Conservation (phyloP, 352 stramenopile species). For the Globisporangium paddicum region DNA sequence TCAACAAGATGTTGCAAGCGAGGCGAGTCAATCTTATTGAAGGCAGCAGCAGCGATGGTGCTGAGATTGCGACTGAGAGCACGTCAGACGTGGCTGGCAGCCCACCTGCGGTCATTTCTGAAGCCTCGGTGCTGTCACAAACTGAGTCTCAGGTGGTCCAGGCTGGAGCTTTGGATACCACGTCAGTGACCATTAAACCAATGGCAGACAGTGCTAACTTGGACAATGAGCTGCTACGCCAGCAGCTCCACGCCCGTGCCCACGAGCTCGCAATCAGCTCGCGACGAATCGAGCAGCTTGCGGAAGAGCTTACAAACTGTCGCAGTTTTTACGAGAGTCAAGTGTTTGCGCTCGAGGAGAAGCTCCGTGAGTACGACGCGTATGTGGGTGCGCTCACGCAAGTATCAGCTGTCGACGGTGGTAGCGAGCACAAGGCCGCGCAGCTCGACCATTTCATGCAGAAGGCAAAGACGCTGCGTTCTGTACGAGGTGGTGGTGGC, state of each 20-base stretch:
- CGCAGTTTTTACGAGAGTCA: conserved; percentile 55
- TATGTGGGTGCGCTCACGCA: conserved; percentile 42
- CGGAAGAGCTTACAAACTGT: conserved; percentile 41
- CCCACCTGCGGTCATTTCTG: conserved; percentile 3
- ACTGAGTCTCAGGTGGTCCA: neutral
- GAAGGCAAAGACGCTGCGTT: conserved; percentile 54
- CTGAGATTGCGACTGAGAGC: neutral
- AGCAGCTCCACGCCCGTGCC: conserved; percentile 45
- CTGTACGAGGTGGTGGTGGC: conserved; percentile 44
- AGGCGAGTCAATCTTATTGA: conserved; percentile 3
- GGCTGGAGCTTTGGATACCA: neutral
- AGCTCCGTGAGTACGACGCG: conserved; percentile 43
- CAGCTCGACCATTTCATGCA: conserved; percentile 47
- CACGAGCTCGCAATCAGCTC: conserved; percentile 41
- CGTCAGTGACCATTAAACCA: conserved; percentile 1
- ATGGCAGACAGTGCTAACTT: conserved; percentile 12
- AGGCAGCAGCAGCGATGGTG: neutral
- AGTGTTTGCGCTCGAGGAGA: conserved; percentile 35
- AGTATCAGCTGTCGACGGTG: conserved; percentile 4
- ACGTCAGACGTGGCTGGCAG: too few relatives aligned
- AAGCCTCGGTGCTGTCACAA: conserved; percentile 7
- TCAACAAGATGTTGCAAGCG: conserved; percentile 31
- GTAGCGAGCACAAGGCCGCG: conserved; percentile 32
- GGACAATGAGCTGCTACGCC: conserved; percentile 50
- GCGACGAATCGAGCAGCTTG: conserved; percentile 36